A percentile compares a stretch with the other conserved stretches of the same genome.
phyloP scores from a whole-genome alignment of 2,329 filamentous ascomycete species.

The Botrytis porri region DNA sequence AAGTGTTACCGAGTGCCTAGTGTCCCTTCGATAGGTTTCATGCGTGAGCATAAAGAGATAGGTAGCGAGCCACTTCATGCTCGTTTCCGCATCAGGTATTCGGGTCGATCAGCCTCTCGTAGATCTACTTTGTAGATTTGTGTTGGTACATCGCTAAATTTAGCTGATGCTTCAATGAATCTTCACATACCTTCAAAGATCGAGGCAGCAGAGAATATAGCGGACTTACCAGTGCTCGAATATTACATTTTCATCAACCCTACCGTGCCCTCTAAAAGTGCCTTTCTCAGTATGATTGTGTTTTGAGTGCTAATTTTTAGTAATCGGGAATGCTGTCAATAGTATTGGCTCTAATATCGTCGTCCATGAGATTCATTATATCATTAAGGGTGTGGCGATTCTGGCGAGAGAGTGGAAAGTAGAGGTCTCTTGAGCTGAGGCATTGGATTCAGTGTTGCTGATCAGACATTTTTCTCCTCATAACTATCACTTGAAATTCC shows the following conservation, averaged over 20 bases:
- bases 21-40: not conserved
- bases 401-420: not conserved
- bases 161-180: not conserved
- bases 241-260: not conserved
- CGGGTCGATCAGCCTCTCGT: not conserved
- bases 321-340: not conserved
- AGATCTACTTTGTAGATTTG: not conserved
- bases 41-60: not conserved
- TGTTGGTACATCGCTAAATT: not conserved
- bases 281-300: not conserved
- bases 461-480: fast-evolving
- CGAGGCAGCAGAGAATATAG: not conserved
- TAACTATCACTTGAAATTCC: not conserved
- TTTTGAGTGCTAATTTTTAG: no score
- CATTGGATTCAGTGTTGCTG: not conserved
- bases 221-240: not conserved
- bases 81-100: not conserved
- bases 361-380: not conserved
- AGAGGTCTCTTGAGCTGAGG: not conserved
- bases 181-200: not conserved
- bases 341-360: not conserved
- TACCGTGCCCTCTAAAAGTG: not conserved
- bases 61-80: not conserved
- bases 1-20: not conserved
- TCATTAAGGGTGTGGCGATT: not conserved